Conservation (phyloP, 176 grass and related monocot species). For the bread wheat (Triticum aestivum) region DNA sequence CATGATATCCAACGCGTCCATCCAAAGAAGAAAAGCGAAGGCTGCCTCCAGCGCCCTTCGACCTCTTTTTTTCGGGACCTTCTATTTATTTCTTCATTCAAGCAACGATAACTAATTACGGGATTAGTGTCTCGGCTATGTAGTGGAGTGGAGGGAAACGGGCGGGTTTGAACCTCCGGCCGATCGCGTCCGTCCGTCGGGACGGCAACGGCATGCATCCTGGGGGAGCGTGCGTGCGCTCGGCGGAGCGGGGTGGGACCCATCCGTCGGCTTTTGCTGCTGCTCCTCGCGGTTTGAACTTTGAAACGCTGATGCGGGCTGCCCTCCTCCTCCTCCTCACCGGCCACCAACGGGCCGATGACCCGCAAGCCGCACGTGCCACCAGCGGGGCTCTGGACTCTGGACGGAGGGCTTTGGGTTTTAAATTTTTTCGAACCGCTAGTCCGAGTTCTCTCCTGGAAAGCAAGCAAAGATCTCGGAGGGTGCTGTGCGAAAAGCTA, state of each 20-base stretch:
- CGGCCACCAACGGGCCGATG: conserved; percentile 7
- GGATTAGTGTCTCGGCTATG: not conserved
- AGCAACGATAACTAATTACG: too few relatives aligned
- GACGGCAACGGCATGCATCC: not conserved
- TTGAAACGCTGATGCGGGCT: not conserved
- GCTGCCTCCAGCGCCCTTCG: not conserved
- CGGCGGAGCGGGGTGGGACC: not conserved
- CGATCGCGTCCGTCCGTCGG: not conserved
- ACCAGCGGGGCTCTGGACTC: not conserved
- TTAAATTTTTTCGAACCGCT: not conserved
- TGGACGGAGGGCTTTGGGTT: not conserved
- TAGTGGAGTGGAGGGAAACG: not conserved
- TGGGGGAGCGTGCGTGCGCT: conserved; percentile 19
- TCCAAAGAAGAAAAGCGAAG: not conserved
- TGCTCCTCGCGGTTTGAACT: not conserved
- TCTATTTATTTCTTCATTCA: too few relatives aligned
- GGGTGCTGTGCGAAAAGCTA: not conserved
- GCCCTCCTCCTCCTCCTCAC: not conserved
- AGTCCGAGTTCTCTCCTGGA: not conserved
- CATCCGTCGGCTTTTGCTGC: not conserved
- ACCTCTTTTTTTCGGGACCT: not conserved
- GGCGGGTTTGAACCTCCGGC: not conserved
- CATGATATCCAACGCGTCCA: not conserved
- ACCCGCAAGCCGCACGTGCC: not conserved
- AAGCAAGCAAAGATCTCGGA: not conserved